Percentiles rank a stretch among this genome's conserved stretches.
These are phyloP conservation scores for Mollisiaceae sp. DNA, from an alignment of 2,329 filamentous ascomycete species.

Conservation along the genomic window DNA sequence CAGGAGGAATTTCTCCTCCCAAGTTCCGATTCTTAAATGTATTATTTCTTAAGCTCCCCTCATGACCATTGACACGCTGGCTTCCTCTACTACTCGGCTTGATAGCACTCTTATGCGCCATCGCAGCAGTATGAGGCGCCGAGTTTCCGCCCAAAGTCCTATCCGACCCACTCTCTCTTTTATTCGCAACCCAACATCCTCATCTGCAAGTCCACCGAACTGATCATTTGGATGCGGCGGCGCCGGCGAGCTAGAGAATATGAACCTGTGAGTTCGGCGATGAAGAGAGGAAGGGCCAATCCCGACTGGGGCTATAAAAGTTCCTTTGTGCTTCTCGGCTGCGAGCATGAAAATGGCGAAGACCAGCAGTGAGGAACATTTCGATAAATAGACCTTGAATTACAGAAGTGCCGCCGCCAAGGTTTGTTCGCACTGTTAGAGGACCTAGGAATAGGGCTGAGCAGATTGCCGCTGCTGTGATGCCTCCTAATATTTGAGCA, in stretches of 20 bases:
- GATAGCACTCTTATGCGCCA: constrained; percentile 18
- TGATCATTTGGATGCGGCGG: constrained; percentile 35
- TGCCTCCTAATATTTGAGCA: constrained; percentile 43
- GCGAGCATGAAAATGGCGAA: constrained; percentile 58
- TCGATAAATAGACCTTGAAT: constrained; percentile 56
- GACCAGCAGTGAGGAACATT: constrained; percentile 52
- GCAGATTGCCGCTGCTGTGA: constrained; percentile 49
- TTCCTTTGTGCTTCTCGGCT: constrained; percentile 54
- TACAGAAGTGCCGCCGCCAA: constrained; percentile 46
- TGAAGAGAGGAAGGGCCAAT: constrained; percentile 53
- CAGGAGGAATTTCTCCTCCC: neutral
- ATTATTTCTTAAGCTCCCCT: constrained; percentile 19
- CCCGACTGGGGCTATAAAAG: constrained; percentile 54
- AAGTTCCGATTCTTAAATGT: constrained; percentile 25
- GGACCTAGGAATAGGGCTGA: constrained; percentile 49
- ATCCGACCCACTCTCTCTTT: constrained; percentile 11
- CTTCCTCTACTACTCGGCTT: constrained; percentile 19
- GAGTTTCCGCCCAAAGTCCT: constrained; percentile 9
- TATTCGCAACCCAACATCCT: constrained; percentile 7
- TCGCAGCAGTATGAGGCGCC: neutral
- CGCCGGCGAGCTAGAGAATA: constrained; percentile 28
- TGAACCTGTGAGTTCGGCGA: constrained; percentile 46
- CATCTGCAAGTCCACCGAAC: constrained; percentile 25
- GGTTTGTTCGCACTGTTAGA: constrained; percentile 50
- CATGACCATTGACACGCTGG: constrained; percentile 3